A percentile compares a stretch with the other conserved stretches of the same genome.
These are phyloP conservation scores for Aspergillus spinulosporus DNA, from an alignment of 2,329 filamentous ascomycete species.

Conservation along the genomic window DNA sequence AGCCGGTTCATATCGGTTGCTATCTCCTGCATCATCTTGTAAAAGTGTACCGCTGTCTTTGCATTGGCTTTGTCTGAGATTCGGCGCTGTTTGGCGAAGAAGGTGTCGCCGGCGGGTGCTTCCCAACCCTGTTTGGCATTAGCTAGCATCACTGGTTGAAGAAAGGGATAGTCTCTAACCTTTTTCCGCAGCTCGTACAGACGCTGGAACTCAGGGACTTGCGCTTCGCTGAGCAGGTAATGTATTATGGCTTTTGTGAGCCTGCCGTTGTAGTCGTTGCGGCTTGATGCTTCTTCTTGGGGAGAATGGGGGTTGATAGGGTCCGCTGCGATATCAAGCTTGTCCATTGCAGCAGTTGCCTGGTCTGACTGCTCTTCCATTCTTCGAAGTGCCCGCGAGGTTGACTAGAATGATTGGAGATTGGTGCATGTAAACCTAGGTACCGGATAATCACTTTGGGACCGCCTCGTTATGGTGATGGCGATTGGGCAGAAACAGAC, in stretches of 20 bases:
- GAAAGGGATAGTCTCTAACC: background rate
- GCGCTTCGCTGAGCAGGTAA: background rate
- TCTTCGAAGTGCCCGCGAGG: no score
- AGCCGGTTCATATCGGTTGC: constrained; percentile 10
- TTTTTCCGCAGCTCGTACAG: constrained; percentile 8
- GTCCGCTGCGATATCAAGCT: no score
- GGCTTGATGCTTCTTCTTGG: background rate
- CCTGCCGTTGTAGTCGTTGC: background rate
- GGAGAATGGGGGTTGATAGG: no score
- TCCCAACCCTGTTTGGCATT: constrained; percentile 10
- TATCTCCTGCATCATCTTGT: constrained; percentile 15
- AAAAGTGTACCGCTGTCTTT: constrained; percentile 10
- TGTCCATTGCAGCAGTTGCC: no score
- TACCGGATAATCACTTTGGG: no score
- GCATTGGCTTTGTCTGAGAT: constrained; percentile 11
- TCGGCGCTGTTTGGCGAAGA: constrained; percentile 16
- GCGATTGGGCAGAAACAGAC: no score
- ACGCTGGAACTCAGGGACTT: constrained; percentile 9
- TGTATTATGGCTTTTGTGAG: background rate
- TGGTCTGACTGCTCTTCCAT: no score
- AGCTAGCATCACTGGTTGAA: background rate
- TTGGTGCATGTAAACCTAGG: no score
- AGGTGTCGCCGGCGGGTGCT: constrained; percentile 7
- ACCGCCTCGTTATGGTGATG: no score
- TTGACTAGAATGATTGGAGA: no score